Evolutionary conservation across 2,329 filamentous ascomycete genomes (phyloP), one percentile per base, ranked within the genome.

Genomic region (Cladosporium sp.): DNA sequence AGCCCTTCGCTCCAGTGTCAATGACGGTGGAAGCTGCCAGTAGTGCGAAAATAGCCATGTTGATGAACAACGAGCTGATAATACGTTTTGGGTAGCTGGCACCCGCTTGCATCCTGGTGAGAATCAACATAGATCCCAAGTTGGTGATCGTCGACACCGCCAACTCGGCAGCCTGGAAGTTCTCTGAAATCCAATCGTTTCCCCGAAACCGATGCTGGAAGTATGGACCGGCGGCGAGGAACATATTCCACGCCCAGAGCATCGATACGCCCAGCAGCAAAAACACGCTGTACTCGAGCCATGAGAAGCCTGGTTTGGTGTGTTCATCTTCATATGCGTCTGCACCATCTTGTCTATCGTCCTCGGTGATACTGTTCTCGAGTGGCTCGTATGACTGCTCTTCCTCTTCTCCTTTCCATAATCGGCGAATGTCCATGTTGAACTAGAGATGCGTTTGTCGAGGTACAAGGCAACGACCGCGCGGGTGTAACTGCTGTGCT

Each of bases 161-260:
- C 60, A 95, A 83, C 70, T 97, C 93, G 60, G 90, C 87, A 11
- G 93, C 88, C 73, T 97, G 93, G 77, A 96, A 97, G 78, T 92
- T 90, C 63, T 84, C 80, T 37, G 87, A 81, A 59, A 95, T 87
- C 81, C 85, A 89, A 56, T 84, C 76, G 70, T 87, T 84, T 61
- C 82, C 80, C 47, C 82, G 77, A 74, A 97, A 96, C 66, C 93
- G 90, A 51, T 80, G 81, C 69, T 92, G 86, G 76, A 97, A 97
- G 79, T 97, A 97, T 4, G 93, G 91, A 1, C 91, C 90, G 8
- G 93, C 92, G 47, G 94, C 93, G 66, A 97, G 84, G 74, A 97
- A 97, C 93, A 97, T 97, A 78, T 97, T 97, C 93, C 93, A 97
- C 58, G 93, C 92, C 93, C 93, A 97, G 45, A 97, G 82, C 94